Base-by-base conservation (phyloP, 768 basidiomycete genomes). In the Rhizopogon vesiculosus region DNA sequence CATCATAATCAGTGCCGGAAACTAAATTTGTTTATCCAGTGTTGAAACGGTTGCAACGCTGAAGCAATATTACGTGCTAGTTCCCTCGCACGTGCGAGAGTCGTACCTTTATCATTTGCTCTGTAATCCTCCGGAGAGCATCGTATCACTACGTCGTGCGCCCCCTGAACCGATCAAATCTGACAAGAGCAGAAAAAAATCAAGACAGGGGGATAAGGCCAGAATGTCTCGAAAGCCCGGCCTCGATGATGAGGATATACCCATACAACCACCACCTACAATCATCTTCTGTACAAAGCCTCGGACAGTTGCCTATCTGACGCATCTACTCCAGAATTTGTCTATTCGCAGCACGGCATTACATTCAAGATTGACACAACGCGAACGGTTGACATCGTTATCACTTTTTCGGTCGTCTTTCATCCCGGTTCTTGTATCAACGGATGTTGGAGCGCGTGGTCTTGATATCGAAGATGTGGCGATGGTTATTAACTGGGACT, bases 401-500 rank as follows among this genome's bases (percentile, higher is more conserved):
- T 83, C 86, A 7, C 74, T 91, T 38, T 99, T 98, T 75, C 84
- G 92, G 52, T 84, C 91, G 0, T 85, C 80, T 16, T 83, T 93
- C 48, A 85, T 98, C 40, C 94, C 95, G 0, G 91, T 99, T 43
- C 77, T 99, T 46, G 81, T 99, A 45, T 92, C 90, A 31, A 98
- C 96, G 7, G 96, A 98, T 67, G 96, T 99, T 33, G 97, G 93
- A 15, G 89, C 91, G 18, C 86, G 97, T 64, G 97, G 97, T 31
- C 73, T 99, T 56, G 97, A 98, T 72, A 96, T 98, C 54, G 93
- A 93, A 58, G 92, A 95, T 61, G 95, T 99, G 10, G 93, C 91
- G 10, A 84, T 98, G 76, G 93, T 99, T 18, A 78, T 99, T 55
- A 98, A 99, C 61, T 99, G 95, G 94, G 96, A 99, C 69, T 75